Evolutionary conservation across 2,329 filamentous ascomycete species (phyloP).

Genomic region (Incumbomyces delicatus): DNA sequence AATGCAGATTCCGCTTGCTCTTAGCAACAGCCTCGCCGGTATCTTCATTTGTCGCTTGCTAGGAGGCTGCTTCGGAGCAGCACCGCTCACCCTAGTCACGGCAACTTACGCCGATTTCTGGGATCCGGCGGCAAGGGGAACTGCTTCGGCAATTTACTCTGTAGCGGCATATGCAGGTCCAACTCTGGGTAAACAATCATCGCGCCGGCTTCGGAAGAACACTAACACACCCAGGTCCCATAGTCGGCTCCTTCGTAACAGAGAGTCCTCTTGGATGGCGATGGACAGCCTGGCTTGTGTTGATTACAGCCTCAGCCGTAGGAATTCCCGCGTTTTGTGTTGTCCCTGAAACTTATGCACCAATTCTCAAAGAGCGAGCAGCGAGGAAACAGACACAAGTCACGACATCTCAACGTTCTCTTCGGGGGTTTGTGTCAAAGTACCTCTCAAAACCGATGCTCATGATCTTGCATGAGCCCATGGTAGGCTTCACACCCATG

Average conservation of each 20-base stretch:
- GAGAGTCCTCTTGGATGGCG: constrained; percentile 44
- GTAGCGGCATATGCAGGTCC: constrained; percentile 32
- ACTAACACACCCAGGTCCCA: constrained; percentile 40
- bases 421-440: constrained; percentile 31
- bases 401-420: constrained; percentile 26
- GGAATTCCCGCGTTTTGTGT: constrained; percentile 34
- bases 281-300: constrained; percentile 48
- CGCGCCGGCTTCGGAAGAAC: constrained; percentile 24
- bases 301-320: constrained; percentile 39
- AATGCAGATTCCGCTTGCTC: constrained; percentile 47
- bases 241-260: constrained; percentile 42
- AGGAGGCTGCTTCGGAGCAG: constrained; percentile 45
- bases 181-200: constrained; percentile 26
- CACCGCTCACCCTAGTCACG: constrained; percentile 41
- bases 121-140: constrained; percentile 39
- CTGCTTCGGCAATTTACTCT: constrained; percentile 40
- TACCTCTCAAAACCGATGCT: constrained; percentile 38
- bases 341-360: constrained; percentile 43
- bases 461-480: constrained; percentile 42
- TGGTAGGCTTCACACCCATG: constrained; percentile 17
- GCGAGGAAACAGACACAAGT: constrained; percentile 35
- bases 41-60: constrained; percentile 48
- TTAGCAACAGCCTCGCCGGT: constrained; percentile 44
- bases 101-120: constrained; percentile 43
- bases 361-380: constrained; percentile 41